Evolutionary conservation across 148 eudicot species (phyloP).

Genomic region (Arctostaphylos glauca): DNA sequence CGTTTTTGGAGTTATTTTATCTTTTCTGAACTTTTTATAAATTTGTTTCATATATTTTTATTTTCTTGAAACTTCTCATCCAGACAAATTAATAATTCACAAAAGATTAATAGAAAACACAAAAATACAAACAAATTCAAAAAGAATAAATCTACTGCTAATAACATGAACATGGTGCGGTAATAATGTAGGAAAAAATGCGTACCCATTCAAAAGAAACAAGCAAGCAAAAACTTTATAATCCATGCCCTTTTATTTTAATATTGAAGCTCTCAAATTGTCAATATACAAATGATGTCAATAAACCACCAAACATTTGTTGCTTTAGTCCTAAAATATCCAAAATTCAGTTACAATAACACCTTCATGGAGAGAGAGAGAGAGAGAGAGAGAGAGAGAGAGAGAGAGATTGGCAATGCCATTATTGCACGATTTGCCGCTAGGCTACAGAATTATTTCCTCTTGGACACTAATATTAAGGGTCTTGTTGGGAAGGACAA

Average conservation of each 20-base stretch:
- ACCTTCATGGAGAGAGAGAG: neutral
- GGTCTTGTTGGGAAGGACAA: slow-evolving; percentile 78
- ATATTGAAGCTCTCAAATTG: neutral
- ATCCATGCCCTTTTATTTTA: neutral
- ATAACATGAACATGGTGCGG: neutral
- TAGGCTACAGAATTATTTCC: slow-evolving; percentile 54
- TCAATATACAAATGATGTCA: neutral
- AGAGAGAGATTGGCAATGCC: neutral
- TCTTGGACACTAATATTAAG: slow-evolving; percentile 83
- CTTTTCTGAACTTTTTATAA: no score
- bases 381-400: neutral
- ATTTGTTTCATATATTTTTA: no score
- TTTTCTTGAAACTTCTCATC: no score
- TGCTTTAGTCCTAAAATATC: neutral
- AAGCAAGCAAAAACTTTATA: neutral
- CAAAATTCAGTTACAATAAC: neutral
- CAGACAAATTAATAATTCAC: no score
- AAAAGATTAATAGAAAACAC: no score
- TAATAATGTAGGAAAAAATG: slow-evolving; percentile 6
- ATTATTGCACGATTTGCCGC: neutral
- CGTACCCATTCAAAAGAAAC: neutral
- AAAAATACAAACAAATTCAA: no score
- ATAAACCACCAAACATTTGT: neutral
- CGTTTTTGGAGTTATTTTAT: no score
- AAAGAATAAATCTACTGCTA: neutral